Conservation (phyloP, 345 rosid genomes). For the Kandelia obovata region DNA sequence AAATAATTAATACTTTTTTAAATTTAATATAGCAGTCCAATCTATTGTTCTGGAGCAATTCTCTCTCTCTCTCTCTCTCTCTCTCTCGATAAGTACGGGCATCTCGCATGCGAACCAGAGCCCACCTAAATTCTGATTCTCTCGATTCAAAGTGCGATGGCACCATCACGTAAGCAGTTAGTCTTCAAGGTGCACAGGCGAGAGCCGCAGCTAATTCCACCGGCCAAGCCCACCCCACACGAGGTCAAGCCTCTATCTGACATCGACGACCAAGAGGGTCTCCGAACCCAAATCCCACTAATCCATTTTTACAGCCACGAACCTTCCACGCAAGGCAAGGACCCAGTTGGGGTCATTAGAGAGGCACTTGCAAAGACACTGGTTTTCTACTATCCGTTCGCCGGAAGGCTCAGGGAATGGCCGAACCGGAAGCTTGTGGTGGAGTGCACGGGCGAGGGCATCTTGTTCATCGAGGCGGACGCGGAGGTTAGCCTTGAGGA, state of each 20-base stretch:
- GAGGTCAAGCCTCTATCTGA: constrained; percentile 21
- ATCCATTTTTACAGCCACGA: constrained; percentile 1
- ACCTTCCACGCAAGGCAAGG: constrained; percentile 11
- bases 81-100: too few relatives aligned
- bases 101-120: too few relatives aligned
- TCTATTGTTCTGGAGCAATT: too few relatives aligned
- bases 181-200: constrained; percentile 17
- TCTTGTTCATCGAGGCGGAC: constrained; percentile 18
- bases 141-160: background rate
- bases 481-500: constrained; percentile 17
- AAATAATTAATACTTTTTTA: too few relatives aligned
- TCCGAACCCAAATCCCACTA: constrained; percentile 8
- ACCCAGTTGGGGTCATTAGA: constrained; percentile 2
- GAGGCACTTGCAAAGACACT: constrained; percentile 17
- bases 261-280: constrained; percentile 24
- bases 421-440: constrained; percentile 12
- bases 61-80: too few relatives aligned
- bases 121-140: too few relatives aligned
- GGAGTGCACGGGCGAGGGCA: constrained; percentile 25
- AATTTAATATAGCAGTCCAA: too few relatives aligned
- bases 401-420: constrained; percentile 22
- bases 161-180: background rate
- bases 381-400: constrained; percentile 20
- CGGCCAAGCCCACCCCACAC: constrained; percentile 16
- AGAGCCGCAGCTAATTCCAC: constrained; percentile 8